Percentiles rank a stretch among this genome's conserved stretches.
Evolutionary conservation across 371 early-diverging fungal genomes (phyloP).

Genomic region (Apophysomyces sp.): DNA sequence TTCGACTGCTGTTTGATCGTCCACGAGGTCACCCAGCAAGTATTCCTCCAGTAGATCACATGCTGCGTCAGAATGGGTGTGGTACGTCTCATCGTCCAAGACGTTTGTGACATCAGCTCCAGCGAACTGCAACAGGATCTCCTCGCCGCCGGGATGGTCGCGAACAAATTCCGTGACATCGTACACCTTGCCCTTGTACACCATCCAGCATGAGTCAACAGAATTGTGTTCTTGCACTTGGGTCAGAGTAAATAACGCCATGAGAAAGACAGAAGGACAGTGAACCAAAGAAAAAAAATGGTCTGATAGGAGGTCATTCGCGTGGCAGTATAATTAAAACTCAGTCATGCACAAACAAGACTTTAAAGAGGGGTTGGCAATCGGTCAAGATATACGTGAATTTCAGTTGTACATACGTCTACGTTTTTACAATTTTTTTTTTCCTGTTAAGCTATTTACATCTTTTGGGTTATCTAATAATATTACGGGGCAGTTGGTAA

Average conservation of each 20-base stretch:
- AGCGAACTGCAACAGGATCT: conserved; percentile 74
- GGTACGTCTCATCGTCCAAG: conserved; percentile 72
- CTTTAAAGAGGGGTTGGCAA: background rate
- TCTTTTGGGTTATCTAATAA: background rate
- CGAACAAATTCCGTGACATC: conserved; percentile 76
- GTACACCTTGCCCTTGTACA: conserved; percentile 73
- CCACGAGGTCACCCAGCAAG: conserved; percentile 68
- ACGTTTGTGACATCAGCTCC: conserved; percentile 69
- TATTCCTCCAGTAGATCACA: conserved; percentile 82
- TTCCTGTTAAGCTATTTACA: conserved; percentile 5
- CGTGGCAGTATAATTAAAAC: background rate
- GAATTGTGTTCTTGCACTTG: conserved; percentile 17
- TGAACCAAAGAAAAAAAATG: background rate
- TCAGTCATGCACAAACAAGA: background rate
- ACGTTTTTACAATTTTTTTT: background rate
- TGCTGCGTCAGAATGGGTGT: conserved; percentile 85
- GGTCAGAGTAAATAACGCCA: background rate
- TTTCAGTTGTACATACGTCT: background rate
- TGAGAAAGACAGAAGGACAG: background rate
- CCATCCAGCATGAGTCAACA: conserved; percentile 56
- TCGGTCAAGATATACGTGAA: background rate
- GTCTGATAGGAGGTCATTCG: background rate
- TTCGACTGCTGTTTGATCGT: background rate
- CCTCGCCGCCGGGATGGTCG: conserved; percentile 82
- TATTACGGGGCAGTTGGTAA: background rate